phyloP scores from a whole-genome alignment of 208 protist species.

The Blechomonas ayalai region DNA sequence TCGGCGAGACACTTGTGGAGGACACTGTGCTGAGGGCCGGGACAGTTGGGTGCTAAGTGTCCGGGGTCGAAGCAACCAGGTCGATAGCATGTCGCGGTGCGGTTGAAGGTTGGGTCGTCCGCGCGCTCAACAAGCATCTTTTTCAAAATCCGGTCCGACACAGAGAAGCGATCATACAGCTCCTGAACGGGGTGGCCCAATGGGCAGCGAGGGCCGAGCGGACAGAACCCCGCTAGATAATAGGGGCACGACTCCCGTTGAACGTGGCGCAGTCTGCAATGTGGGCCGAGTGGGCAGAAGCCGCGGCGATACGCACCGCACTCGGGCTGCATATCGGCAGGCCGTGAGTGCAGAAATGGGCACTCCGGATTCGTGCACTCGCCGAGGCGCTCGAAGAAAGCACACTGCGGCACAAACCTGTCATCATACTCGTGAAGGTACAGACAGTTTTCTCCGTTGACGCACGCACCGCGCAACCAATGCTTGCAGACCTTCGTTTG shows the following conservation, averaged over 20 bases:
- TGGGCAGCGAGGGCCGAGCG: slow-evolving; percentile 90
- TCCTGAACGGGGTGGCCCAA: slow-evolving; percentile 88
- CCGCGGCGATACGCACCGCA: slow-evolving; percentile 86
- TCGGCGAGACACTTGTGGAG: slow-evolving; percentile 47
- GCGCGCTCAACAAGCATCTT: slow-evolving; percentile 63
- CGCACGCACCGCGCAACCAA: slow-evolving; percentile 95
- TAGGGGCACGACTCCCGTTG: slow-evolving; percentile 70
- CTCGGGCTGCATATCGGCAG: slow-evolving; percentile 74
- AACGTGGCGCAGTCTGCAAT: slow-evolving; percentile 89
- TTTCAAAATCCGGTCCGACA: slow-evolving; percentile 53
- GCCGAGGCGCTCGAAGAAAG: slow-evolving; percentile 93
- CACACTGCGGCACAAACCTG: slow-evolving; percentile 93
- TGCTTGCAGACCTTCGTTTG: slow-evolving; percentile 94
- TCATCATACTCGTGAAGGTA: slow-evolving; percentile 95
- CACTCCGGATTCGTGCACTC: slow-evolving; percentile 97
- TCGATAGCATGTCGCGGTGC: slow-evolving; percentile 68
- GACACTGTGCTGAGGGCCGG: slow-evolving; percentile 54
- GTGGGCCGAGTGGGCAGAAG: slow-evolving; percentile 85
- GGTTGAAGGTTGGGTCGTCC: slow-evolving; percentile 66
- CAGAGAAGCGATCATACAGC: slow-evolving; percentile 62
- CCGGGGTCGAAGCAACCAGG: slow-evolving; percentile 78
- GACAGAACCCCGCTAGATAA: slow-evolving; percentile 95
- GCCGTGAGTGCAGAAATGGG: slow-evolving; percentile 89
- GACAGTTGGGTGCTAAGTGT: slow-evolving; percentile 76
- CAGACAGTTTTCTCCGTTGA: slow-evolving; percentile 94